Evolutionary conservation across 2,329 filamentous ascomycete genomes (phyloP), one percentile per base, ranked within the genome.

Genomic region (Aspergillus ochraceoroseus): DNA sequence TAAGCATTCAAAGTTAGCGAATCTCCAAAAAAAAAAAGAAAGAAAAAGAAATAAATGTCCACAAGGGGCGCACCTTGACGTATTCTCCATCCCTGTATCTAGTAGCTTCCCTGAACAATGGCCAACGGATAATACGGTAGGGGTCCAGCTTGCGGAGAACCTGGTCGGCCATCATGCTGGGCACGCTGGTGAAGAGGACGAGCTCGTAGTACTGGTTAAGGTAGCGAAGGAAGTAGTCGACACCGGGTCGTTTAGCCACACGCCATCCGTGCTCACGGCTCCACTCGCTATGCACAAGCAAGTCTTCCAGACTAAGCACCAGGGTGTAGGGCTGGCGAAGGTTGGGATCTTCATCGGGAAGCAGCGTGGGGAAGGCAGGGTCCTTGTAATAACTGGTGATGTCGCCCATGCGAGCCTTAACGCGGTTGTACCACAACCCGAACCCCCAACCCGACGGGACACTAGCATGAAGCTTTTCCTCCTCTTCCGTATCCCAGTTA

Each of bases 181-280:
- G 88, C 32, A 92, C 83, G 26, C 79, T 86, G 20, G 92, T 98
- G 71, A 96, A 98, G 50, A 98, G 80, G 37, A 96, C 92, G 39
- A 98, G 75, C 66, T 98, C 92, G 62, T 95, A 98, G 75, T 98
- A 96, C 66, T 95, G 89, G 67, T 86, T 90, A 33, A 98, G 77
- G 65, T 98, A 98, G 59, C 87, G 86, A 49, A 98, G 71, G 71
- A 98, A 98, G 71, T 98, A 98, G 70, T 98, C 92, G 47, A 94
- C 79, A 31, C 92, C 92, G 23, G 92, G 92, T 34, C 92, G 80
- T 72, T 98, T 98, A 18, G 92, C 92, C 47, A 94, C 77, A 53
- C 90, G 81, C 88, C 92, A 98, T 44, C 92, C 92, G 60, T 95
- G 85, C 63, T 96, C 87, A 42, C 90, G 80, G 15, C 81, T 79